These are phyloP conservation scores for Prunus mira DNA, from an alignment of 306 rosid genomes.

Conservation along the genomic window DNA sequence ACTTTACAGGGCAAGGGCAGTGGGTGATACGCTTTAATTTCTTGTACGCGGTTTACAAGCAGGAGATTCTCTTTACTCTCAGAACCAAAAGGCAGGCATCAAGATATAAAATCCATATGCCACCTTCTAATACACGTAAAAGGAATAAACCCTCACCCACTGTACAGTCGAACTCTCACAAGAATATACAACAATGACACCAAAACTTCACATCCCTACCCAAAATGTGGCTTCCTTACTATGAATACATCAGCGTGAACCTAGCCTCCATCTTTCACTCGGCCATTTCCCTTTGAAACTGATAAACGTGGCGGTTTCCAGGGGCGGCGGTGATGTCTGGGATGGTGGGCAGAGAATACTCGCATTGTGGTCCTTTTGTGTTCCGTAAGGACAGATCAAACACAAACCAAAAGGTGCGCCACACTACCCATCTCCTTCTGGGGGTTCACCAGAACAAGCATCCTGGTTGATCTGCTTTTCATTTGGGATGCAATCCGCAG, in stretches of 20 bases:
- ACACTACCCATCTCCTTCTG: constrained; percentile 54
- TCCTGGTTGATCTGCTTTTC: constrained; percentile 75
- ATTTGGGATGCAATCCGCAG: constrained; percentile 82
- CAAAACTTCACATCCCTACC: constrained; percentile 43
- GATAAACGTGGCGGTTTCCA: not conserved
- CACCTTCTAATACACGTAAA: constrained; percentile 44
- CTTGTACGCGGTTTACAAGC: constrained; percentile 45
- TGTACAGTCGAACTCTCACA: constrained; percentile 62
- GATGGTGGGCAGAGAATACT: constrained; percentile 21
- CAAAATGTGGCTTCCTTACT: constrained; percentile 30
- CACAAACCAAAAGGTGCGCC: constrained; percentile 18
- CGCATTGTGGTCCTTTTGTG: constrained; percentile 15
- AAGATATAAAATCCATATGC: constrained; percentile 27
- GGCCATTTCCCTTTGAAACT: constrained; percentile 12
- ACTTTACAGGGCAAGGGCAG: constrained; percentile 49
- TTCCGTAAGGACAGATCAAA: constrained; percentile 34
- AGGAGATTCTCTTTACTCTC: constrained; percentile 29
- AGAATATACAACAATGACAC: constrained; percentile 61
- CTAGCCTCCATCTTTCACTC: constrained; percentile 17
- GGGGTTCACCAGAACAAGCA: constrained; percentile 43
- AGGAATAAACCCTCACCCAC: constrained; percentile 59
- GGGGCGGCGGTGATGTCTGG: not conserved
- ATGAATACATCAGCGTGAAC: constrained; percentile 27
- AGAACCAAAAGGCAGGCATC: constrained; percentile 7
- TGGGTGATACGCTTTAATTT: constrained; percentile 35